These are phyloP conservation scores for Amauroascus niger DNA, from an alignment of 2,329 filamentous ascomycete genomes.

Conservation along the genomic window DNA sequence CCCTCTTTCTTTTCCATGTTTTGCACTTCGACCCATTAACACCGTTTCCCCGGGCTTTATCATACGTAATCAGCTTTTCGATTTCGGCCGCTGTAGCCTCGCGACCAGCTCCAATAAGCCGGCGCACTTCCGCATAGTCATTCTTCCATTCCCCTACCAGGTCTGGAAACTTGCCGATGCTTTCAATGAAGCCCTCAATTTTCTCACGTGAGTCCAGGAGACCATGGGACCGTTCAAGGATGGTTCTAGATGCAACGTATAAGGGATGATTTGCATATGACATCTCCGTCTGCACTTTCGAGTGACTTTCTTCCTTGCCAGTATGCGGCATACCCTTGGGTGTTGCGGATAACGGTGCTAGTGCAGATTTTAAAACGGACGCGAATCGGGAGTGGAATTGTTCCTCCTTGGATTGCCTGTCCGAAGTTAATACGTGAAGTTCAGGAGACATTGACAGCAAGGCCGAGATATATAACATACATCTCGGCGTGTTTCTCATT, in stretches of 20 bases:
- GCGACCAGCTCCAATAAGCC: constrained; percentile 15
- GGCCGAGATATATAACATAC: constrained; percentile 9
- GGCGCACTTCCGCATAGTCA: constrained; percentile 16
- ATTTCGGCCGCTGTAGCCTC: constrained; percentile 16
- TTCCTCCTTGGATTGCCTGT: constrained; percentile 13
- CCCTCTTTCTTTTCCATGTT: not conserved
- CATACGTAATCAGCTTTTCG: constrained; percentile 14
- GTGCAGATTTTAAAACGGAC: constrained; percentile 11
- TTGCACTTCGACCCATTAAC: not conserved
- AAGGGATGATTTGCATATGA: constrained; percentile 7
- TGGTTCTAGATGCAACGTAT: constrained; percentile 10
- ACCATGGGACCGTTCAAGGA: constrained; percentile 11
- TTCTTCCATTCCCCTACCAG: constrained; percentile 12
- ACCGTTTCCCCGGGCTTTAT: not conserved
- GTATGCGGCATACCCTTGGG: not conserved
- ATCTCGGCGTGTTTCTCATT: constrained; percentile 12
- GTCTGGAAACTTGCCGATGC: constrained; percentile 10
- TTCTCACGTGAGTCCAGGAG: constrained; percentile 14
- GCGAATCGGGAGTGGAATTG: constrained; percentile 13
- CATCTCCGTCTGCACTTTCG: not conserved
- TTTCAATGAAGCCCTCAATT: constrained; percentile 8
- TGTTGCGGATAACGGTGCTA: constrained; percentile 11
- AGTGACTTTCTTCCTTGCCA: not conserved
- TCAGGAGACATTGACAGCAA: not conserved
- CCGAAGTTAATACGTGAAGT: not conserved